phyloP scores from a whole-genome alignment of 495 filamentous ascomycete genomes.

The Tuber aestivum region DNA sequence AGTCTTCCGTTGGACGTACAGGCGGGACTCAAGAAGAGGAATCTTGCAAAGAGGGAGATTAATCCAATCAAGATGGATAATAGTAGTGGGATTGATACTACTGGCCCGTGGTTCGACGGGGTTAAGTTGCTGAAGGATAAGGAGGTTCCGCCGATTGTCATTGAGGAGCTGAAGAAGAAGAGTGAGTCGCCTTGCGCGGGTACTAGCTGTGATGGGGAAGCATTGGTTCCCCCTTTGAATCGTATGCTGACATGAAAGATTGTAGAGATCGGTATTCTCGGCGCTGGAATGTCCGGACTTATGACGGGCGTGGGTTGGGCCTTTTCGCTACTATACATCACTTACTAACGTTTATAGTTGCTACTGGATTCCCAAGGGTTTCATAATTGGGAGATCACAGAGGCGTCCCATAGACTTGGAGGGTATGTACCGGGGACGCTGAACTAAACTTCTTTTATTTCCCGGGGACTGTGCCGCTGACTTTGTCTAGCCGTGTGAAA shows the following conservation, averaged over 20 bases:
- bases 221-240: neutral
- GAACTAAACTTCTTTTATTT: neutral
- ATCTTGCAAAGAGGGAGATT: neutral
- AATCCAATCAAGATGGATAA: constrained; percentile 48
- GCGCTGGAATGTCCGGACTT: constrained; percentile 63
- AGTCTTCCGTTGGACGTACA: constrained; percentile 45
- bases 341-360: constrained; percentile 22
- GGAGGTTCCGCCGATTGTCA: constrained; percentile 51
- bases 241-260: neutral
- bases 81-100: constrained; percentile 52
- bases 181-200: constrained; percentile 21
- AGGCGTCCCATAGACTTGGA: constrained; percentile 50
- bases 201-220: constrained; percentile 22
- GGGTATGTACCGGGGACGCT: constrained; percentile 33
- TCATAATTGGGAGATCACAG: constrained; percentile 53
- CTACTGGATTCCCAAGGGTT: constrained; percentile 53
- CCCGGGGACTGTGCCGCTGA: neutral
- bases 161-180: constrained; percentile 52
- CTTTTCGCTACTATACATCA: constrained; percentile 3
- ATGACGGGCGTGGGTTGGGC: constrained; percentile 48
- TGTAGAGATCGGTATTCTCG: constrained; percentile 54
- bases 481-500: constrained; percentile 50
- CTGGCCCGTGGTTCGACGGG: constrained; percentile 65
- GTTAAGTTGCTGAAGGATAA: constrained; percentile 57
- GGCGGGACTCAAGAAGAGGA: constrained; percentile 37